Base-by-base conservation (phyloP, 2,329 filamentous ascomycete species). In the Microthyrium microscopicum region DNA sequence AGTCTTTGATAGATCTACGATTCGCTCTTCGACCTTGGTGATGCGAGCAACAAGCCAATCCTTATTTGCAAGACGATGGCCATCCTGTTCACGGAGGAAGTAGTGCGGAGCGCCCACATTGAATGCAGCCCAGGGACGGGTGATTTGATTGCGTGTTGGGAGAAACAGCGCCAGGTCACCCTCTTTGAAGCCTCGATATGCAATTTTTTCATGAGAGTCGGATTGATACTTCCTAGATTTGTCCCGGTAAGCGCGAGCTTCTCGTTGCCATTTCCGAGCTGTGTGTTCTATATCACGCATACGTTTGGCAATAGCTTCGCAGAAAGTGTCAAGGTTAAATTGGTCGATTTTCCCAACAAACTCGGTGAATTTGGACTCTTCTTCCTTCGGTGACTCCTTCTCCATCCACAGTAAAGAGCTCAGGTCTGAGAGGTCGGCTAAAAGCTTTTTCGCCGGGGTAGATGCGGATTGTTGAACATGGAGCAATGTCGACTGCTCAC, bases 1-100 rank as follows among this genome's bases (percentile, higher is more conserved):
- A 17, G 76, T 80, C 56, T 80, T 84, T 12, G 81, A 89, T 5
- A 95, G 62, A 52, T 98, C 85, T 0, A 98, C 89, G 3, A 95
- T 77, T 3, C 84, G 78, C 52, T 94, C 83, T 57, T 95, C 83
- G 16, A 95, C 74, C 42, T 82, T 83, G 9, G 75, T 75, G 38
- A 98, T 95, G 12, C 89, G 76, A 6, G 89, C 89, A 5, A 98
- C 76, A n/a, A 98, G 72, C 84, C 89, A 98, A 51, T 98, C 89
- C 22, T 87, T 71, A 30, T 74, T 76, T 20, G 77, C 73, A 5
- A 98, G 62, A 39, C 82, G 77, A 55, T 98, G 91, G 1, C 68
- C 68, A 45, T 95, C 87, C 51, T 91, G 80, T 54, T 98, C 89
- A 22, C 84, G 79, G 3, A 98, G 66, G 59, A 98, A 98, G 58